These are phyloP conservation scores for Chaetomium globosum DNA, from an alignment of 2,329 filamentous ascomycete genomes.

Conservation along the genomic window DNA sequence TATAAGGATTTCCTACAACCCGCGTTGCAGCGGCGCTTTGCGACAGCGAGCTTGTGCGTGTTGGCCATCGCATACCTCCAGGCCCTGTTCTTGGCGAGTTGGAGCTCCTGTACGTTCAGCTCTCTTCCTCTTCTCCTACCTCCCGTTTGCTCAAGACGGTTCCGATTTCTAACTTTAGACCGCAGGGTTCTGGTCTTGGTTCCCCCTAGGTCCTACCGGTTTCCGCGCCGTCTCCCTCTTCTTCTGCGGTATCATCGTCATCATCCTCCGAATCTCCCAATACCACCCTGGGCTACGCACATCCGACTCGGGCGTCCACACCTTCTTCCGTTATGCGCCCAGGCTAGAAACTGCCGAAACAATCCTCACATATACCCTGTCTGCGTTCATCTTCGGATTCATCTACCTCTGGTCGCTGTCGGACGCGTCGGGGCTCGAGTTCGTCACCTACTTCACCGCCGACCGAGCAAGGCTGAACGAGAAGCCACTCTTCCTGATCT, in stretches of 20 bases:
- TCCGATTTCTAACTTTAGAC: background rate
- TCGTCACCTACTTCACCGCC: slow-evolving; percentile 70
- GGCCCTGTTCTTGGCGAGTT: slow-evolving; percentile 69
- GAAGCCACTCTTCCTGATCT: slow-evolving; percentile 77
- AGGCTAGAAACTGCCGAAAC: slow-evolving; percentile 68
- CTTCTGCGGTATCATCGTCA: slow-evolving; percentile 72
- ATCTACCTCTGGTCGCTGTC: slow-evolving; percentile 75
- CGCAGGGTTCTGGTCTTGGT: slow-evolving; percentile 83
- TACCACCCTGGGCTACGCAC: slow-evolving; percentile 76
- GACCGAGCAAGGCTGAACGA: slow-evolving; percentile 83
- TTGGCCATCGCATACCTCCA: slow-evolving; percentile 73
- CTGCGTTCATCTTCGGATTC: slow-evolving; percentile 77
- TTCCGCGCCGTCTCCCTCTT: slow-evolving; percentile 76
- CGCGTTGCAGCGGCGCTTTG: slow-evolving; percentile 82
- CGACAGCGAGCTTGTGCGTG: slow-evolving; percentile 71
- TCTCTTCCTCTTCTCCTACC: background rate
- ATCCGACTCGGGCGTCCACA: slow-evolving; percentile 67
- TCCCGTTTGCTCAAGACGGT: background rate
- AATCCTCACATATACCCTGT: slow-evolving; percentile 73
- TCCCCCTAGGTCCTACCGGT: slow-evolving; percentile 75
- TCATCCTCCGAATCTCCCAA: slow-evolving; percentile 83
- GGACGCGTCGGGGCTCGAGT: slow-evolving; percentile 63
- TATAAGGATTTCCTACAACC: slow-evolving; percentile 93
- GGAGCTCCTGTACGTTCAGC: slow-evolving; percentile 64
- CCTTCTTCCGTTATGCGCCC: slow-evolving; percentile 60